A percentile compares a stretch with the other conserved stretches of the same genome.
Evolutionary conservation across 2,329 filamentous ascomycete species (phyloP).

Genomic region (Graphiopsis chlorocephala): DNA sequence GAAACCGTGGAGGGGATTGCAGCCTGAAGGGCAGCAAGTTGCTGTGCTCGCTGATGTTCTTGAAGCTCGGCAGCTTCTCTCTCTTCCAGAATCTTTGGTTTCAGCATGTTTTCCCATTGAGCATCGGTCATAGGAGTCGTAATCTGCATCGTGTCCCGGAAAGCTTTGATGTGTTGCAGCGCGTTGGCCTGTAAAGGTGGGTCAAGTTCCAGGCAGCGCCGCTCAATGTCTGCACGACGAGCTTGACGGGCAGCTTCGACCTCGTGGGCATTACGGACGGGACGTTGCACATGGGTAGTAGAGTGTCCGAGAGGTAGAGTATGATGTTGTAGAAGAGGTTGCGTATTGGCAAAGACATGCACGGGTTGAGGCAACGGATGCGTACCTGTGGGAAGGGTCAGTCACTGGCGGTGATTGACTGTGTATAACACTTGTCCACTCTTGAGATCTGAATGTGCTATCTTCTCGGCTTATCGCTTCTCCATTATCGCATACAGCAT

Average conservation of each 20-base stretch:
- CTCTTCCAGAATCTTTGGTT: conserved; percentile 65
- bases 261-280: conserved; percentile 59
- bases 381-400: conserved; percentile 20
- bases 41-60: conserved; percentile 50
- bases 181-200: conserved; percentile 63
- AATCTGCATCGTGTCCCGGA: conserved; percentile 70
- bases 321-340: conserved; percentile 9
- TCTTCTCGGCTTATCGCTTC: neutral
- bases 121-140: conserved; percentile 64
- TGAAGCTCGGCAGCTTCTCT: conserved; percentile 60
- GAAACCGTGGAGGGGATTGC: conserved; percentile 47
- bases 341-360: conserved; percentile 24
- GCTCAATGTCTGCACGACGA: conserved; percentile 68
- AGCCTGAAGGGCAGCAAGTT: conserved; percentile 42
- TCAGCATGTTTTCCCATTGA: conserved; percentile 64
- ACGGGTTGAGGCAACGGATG: conserved; percentile 31
- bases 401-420: neutral
- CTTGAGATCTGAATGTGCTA: neutral
- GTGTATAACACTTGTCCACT: neutral
- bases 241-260: conserved; percentile 62
- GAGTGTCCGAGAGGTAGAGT: conserved; percentile 16
- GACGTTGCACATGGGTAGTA: conserved; percentile 26
- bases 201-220: conserved; percentile 60
- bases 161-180: conserved; percentile 68
- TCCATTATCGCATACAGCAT: neutral